Base-by-base conservation (phyloP, 345 rosid species). In the Punica granatum region DNA sequence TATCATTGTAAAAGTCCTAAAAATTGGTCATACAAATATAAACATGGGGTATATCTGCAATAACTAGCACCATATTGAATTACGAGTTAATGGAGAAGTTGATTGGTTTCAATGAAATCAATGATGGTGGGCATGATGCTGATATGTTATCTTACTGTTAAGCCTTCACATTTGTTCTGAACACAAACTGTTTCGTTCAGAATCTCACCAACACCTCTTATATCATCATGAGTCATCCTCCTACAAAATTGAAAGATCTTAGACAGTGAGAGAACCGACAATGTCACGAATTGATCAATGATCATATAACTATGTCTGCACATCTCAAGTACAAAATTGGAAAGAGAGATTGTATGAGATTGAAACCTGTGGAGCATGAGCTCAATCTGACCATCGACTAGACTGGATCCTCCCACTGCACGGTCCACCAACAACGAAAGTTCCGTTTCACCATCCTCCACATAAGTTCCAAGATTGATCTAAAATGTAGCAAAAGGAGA, bases 371-470 rank as follows among this genome's bases (percentile, higher is more conserved):
- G 97, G 61, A 92, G 92, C 95, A 90, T 90, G 75, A 92, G 76
- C 79, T 92, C 98, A n/a, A 92, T 62, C 76, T 92, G 89, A 42
- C 98, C 98, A 67, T 92, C 88, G 68, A 72, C 85, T 70, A 90
- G 73, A 78, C 98, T 92, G 62, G 97, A 78, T 63, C 90, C 98
- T 9, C 96, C 97, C 39, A 88, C 90, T 34, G 98, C 73, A 2
- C 98, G 92, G 67, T 93, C 98, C 74, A 90, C 97, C 81, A 90
- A 76, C 64, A 90, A 85, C 0, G 98, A 93, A 67, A 93, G 84
- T 76, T 90, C 96, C 37, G 78, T 74, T 56, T 70, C 81, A 63
- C 84, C 33, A 59, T 90, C 98, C 85, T 93, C 88, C 66, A 84
- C 49, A 64, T 85, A 90, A 68, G 90, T 81, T 64, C 98, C 96